A percentile compares a stretch with the other conserved stretches of the same genome.
Evolutionary conservation across 2,329 filamentous ascomycete species (phyloP).

Genomic region (Cadophora sp.): DNA sequence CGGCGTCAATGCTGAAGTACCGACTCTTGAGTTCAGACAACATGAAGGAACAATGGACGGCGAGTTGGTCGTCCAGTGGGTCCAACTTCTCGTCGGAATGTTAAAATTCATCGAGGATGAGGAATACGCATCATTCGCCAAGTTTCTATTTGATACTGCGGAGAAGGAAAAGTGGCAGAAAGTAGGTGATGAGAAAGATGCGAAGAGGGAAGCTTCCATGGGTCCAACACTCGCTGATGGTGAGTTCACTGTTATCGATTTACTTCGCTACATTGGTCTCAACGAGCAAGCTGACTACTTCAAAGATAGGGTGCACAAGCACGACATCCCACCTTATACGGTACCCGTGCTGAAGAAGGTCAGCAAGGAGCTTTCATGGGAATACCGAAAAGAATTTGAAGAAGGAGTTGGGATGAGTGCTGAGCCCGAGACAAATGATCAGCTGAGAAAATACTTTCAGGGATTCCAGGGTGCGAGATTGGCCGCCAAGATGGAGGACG

Average conservation of each 20-base stretch:
- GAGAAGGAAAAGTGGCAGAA: constrained; percentile 19
- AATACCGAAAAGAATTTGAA: background rate
- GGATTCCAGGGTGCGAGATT: background rate
- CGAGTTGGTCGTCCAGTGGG: constrained; percentile 32
- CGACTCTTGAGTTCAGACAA: constrained; percentile 41
- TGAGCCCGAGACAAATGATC: background rate
- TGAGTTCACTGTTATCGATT: constrained; percentile 14
- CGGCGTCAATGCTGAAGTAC: background rate
- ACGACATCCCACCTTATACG: background rate
- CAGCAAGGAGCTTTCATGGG: background rate
- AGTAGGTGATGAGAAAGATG: background rate
- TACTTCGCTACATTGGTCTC: constrained; percentile 15
- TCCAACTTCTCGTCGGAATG: constrained; percentile 28
- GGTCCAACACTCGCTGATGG: constrained; percentile 19
- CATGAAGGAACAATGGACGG: constrained; percentile 38
- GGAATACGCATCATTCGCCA: background rate
- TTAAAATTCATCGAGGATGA: constrained; percentile 21
- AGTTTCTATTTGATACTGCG: background rate
- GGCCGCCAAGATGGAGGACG: background rate
- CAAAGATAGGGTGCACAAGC: background rate
- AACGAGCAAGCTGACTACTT: constrained; percentile 8
- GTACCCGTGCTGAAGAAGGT: background rate
- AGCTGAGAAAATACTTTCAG: background rate
- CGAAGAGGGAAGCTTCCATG: background rate
- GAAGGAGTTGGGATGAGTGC: background rate